Base-by-base conservation (phyloP, 1,284 basidiomycete species). In the Crocinoboletus sp. region DNA sequence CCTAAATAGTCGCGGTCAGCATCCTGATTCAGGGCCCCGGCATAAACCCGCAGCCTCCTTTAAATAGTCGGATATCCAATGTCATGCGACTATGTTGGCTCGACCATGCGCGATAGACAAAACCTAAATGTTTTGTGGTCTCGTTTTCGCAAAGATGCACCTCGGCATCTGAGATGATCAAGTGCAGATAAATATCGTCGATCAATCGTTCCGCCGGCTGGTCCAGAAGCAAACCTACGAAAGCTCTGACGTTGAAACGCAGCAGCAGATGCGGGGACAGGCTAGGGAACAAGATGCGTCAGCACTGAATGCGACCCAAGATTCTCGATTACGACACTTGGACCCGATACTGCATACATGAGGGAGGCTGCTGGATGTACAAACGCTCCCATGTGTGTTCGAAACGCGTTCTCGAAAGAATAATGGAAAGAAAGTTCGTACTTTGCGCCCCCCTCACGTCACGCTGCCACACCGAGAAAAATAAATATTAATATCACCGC, bases 371-470 rank as follows among this genome's bases (percentile, higher is more conserved):
- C 32, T 30, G 30, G 16, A n/a, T 6, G 23, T 16, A 16, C 36
- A 20, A 23, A 19, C 25, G 19, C 23, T 29, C 5, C 41, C 41
- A 43, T 39, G 33, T 35, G 16, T 24, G 35, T 22, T 31, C 25
- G 13, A 28, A 42, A 43, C 30, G 27, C 27, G 22, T 51, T 55
- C 27, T 51, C 33, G 35, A 43, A 17, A 42, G 19, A 38, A 38
- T 17, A 17, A 43, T 41, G 23, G 10, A 44, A 41, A 15, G n/a
- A 22, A 50, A 41, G 28, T 13, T 38, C 45, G 22, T 52, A 59
- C 54, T 52, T 52, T 54, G 41, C 51, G 54, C 52, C 43, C 32
- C 17, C 41, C n/a, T 15, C 32, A 9, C 16, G n/a, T 19, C 30
- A 12, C 12, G 13, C 20, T 23, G 27, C 38, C 27, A 24, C 24